Percentiles rank a stretch among this genome's conserved stretches.
Conservation (phyloP, 2,329 filamentous ascomycete species). For the Penicillium sp. region DNA sequence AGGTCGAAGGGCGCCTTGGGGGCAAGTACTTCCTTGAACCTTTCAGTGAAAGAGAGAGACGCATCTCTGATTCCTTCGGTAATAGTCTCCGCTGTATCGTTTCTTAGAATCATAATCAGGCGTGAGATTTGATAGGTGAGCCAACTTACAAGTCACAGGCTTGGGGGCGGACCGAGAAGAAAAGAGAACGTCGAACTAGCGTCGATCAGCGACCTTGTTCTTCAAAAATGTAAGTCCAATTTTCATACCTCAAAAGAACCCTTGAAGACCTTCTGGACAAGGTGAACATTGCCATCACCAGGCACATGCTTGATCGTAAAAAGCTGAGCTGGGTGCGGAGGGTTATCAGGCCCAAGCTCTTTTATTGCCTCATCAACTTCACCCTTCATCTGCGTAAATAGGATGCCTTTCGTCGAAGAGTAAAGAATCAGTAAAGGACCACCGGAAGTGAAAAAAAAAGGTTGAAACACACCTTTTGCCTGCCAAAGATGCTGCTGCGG, state of each 20-base stretch:
- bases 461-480: conserved; percentile 63
- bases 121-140: background rate
- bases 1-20: conserved; percentile 75
- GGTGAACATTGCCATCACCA: conserved; percentile 73
- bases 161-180: conserved; percentile 71
- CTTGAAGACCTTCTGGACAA: conserved; percentile 89
- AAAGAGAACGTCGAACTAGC: conserved; percentile 84
- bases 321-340: conserved; percentile 81
- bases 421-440: background rate
- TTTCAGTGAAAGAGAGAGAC: conserved; percentile 70
- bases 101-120: background rate
- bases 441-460: background rate
- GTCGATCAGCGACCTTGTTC: conserved; percentile 17
- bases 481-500: conserved; percentile 79
- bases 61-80: conserved; percentile 69
- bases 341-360: conserved; percentile 65
- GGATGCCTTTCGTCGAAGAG: conserved; percentile 46
- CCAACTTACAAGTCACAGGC: conserved; percentile 54
- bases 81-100: conserved; percentile 60
- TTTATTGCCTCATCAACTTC: conserved; percentile 63
- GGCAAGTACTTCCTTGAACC: conserved; percentile 73
- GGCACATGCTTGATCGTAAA: conserved; percentile 73
- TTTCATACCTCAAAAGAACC: conserved; percentile 71
- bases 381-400: conserved; percentile 67
- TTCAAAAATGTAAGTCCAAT: background rate